A percentile compares a stretch with the other conserved stretches of the same genome.
These are phyloP conservation scores for Saksenaea oblongispora DNA, from an alignment of 371 early-diverging fungal genomes.

Conservation along the genomic window DNA sequence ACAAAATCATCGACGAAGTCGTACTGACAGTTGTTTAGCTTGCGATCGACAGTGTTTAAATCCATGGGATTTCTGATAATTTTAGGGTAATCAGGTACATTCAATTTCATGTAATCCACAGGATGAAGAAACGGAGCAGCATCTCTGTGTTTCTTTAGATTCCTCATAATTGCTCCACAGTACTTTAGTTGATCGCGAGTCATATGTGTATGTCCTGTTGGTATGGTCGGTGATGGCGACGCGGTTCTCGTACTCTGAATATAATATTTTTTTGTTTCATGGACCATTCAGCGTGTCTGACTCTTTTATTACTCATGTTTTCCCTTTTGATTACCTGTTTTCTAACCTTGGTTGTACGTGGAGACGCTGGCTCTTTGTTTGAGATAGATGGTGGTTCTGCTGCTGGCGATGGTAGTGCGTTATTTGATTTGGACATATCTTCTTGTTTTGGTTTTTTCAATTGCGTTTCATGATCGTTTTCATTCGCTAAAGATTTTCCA, in stretches of 20 bases:
- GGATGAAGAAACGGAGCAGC: constrained; percentile 85
- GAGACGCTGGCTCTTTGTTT: background rate
- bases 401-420: background rate
- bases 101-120: constrained; percentile 88
- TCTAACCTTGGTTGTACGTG: background rate
- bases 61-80: constrained; percentile 98
- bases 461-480: background rate
- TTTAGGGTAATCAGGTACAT: constrained; percentile 91
- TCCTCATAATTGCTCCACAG: constrained; percentile 68
- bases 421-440: background rate
- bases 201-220: constrained; percentile 43
- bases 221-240: constrained; percentile 18
- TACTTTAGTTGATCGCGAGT: constrained; percentile 78
- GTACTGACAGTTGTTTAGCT: constrained; percentile 77
- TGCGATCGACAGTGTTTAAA: constrained; percentile 86
- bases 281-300: background rate
- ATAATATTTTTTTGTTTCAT: background rate
- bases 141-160: constrained; percentile 72
- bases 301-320: background rate
- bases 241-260: constrained; percentile 6
- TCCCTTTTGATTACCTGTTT: background rate
- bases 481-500: background rate
- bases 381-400: background rate
- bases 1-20: constrained; percentile 64
- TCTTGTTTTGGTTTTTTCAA: constrained; percentile 2